These are phyloP conservation scores for Salix viminalis DNA, from an alignment of 345 rosid species.

Conservation along the genomic window DNA sequence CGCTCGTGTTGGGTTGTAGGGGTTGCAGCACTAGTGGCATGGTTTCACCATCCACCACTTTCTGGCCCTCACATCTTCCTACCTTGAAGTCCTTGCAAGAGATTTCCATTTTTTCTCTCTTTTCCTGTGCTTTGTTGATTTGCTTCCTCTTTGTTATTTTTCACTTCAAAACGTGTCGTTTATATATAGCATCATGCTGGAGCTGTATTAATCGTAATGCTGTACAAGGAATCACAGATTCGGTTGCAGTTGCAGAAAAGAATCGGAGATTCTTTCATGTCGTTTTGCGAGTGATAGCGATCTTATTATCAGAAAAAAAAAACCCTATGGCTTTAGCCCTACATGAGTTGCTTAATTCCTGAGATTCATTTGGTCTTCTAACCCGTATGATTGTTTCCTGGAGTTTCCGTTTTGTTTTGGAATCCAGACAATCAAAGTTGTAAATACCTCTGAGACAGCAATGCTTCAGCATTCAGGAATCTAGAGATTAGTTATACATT, in stretches of 20 bases:
- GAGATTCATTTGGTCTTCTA: too few relatives aligned
- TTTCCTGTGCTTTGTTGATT: neutral
- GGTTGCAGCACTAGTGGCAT: slow-evolving; percentile 54
- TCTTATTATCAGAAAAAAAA: neutral
- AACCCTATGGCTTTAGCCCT: neutral
- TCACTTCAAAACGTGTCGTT: neutral
- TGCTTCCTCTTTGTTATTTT: neutral
- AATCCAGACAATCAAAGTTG: too few relatives aligned
- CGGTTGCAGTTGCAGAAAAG: too few relatives aligned
- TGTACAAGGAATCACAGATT: neutral
- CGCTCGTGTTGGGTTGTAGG: slow-evolving; percentile 17
- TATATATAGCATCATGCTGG: slow-evolving; percentile 10
- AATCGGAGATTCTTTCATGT: neutral
- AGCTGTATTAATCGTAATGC: neutral
- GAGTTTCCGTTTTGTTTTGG: too few relatives aligned
- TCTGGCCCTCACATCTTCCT: slow-evolving; percentile 57
- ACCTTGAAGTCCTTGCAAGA: slow-evolving; percentile 46
- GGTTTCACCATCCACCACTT: slow-evolving; percentile 55
- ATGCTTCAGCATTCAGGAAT: too few relatives aligned
- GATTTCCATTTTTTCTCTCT: slow-evolving; percentile 28
- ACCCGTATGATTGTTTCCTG: too few relatives aligned
- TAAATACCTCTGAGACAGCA: too few relatives aligned
- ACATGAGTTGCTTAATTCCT: neutral
- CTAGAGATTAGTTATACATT: too few relatives aligned
- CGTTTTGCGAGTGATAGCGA: neutral